Evolutionary conservation across 2,329 filamentous ascomycete species (phyloP).

Genomic region (Fusarium hainanense): DNA sequence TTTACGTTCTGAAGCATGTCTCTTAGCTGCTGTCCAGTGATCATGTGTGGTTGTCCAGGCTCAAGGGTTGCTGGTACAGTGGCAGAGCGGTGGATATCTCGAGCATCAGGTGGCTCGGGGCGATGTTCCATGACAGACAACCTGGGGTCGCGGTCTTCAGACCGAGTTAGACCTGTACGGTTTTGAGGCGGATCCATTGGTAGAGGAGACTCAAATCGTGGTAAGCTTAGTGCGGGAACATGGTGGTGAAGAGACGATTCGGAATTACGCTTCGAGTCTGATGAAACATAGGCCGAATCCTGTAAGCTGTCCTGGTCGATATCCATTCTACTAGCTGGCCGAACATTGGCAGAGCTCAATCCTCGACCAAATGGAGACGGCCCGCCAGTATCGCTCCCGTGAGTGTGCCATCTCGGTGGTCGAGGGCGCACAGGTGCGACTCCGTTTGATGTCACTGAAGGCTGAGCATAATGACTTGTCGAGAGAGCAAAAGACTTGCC

Average conservation of each 20-base stretch:
- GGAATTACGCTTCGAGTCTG: conserved; percentile 65
- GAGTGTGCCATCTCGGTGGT: conserved; percentile 61
- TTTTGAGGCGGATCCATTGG: conserved; percentile 46
- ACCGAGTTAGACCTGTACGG: conserved; percentile 51
- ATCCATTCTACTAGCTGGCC: conserved; percentile 53
- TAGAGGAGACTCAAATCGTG: conserved; percentile 56
- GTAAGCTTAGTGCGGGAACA: conserved; percentile 54
- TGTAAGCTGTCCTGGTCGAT: conserved; percentile 58
- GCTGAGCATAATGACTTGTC: conserved; percentile 58
- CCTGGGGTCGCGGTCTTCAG: conserved; percentile 64
- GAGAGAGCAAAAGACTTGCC: conserved; percentile 59
- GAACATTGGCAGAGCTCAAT: conserved; percentile 35
- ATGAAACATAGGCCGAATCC: conserved; percentile 66
- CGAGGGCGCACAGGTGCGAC: conserved; percentile 54
- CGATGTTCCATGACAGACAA: conserved; percentile 65
- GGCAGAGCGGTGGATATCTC: conserved; percentile 54
- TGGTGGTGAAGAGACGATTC: conserved; percentile 58
- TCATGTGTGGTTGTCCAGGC: conserved; percentile 59
- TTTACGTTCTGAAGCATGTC: conserved; percentile 62
- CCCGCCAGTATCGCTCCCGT: conserved; percentile 57
- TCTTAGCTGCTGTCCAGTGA: conserved; percentile 65
- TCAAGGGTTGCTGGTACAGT: conserved; percentile 65
- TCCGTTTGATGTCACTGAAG: conserved; percentile 39
- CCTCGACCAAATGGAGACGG: conserved; percentile 49
- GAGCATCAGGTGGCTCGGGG: conserved; percentile 51